A percentile compares a stretch with the other conserved stretches of the same genome.
Evolutionary conservation across 2,329 filamentous ascomycete species (phyloP).

Genomic region (Microdochium nivale): DNA sequence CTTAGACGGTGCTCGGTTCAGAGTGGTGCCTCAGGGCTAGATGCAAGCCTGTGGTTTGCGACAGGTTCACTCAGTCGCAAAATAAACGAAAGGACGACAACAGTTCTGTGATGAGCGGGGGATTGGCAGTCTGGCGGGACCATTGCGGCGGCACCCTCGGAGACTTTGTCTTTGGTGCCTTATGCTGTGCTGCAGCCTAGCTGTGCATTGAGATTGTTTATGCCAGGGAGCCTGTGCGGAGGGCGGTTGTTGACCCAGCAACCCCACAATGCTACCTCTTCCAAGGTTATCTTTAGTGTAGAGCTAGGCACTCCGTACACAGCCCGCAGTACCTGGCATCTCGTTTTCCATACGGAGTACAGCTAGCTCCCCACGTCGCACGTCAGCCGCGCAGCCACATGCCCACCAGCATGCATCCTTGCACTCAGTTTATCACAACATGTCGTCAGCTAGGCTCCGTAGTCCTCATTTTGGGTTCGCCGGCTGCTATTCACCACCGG

Average conservation of each 20-base stretch:
- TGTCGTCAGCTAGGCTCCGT: not conserved
- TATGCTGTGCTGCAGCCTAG: not conserved
- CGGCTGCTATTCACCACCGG: not conserved
- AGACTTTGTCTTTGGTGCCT: not conserved
- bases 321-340: no score
- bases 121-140: no score
- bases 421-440: not conserved
- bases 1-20: not conserved
- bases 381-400: not conserved
- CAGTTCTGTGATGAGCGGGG: no score
- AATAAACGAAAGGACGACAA: not conserved
- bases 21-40: not conserved
- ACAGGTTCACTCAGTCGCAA: not conserved
- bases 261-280: no score
- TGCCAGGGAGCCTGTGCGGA: not conserved
- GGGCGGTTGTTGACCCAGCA: constrained; percentile 2
- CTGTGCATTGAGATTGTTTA: not conserved
- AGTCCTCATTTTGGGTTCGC: not conserved
- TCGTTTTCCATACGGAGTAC: not conserved
- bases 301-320: no score
- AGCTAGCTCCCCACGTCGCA: not conserved
- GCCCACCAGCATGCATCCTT: not conserved
- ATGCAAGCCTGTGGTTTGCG: not conserved
- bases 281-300: no score
- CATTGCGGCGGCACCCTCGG: not conserved